A percentile compares a stretch with the other conserved stretches of the same genome.
Conservation (phyloP, 2,329 filamentous ascomycete genomes). For the Cordyceps sp. region DNA sequence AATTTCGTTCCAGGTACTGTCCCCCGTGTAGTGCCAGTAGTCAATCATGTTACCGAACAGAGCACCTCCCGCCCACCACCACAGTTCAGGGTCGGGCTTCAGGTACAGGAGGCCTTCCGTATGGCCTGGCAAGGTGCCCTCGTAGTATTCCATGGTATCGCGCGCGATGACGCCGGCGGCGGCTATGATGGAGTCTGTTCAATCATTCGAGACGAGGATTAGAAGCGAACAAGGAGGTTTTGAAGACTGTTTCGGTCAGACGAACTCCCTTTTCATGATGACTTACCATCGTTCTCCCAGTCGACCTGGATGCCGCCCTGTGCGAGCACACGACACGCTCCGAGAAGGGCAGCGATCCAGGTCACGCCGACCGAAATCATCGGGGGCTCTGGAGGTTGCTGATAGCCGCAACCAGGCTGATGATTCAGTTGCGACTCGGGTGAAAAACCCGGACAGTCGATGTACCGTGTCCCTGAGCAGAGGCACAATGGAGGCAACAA, state of each 20-base stretch:
- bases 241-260: not conserved
- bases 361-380: too few species aligned
- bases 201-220: too few species aligned
- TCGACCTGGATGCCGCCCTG: not conserved
- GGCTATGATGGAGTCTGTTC: not conserved
- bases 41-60: constrained; percentile 45
- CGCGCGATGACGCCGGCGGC: not conserved
- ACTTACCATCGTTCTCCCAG: not conserved
- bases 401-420: too few species aligned
- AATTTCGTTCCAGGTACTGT: constrained; percentile 35
- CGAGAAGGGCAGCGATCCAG: not conserved
- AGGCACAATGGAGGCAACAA: too few species aligned
- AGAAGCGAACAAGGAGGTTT: too few species aligned
- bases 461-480: too few species aligned
- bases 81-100: not conserved
- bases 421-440: too few species aligned
- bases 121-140: not conserved
- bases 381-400: too few species aligned
- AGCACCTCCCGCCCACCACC: constrained; percentile 45
- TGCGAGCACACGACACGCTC: not conserved
- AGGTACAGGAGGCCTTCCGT: not conserved
- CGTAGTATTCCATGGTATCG: not conserved
- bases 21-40: constrained; percentile 45
- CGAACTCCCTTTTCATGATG: not conserved
- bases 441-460: too few species aligned